Evolutionary conservation across 768 basidiomycete species (phyloP), one percentile per base, ranked within the genome.

Genomic region (Leucosporidium yakuticum): DNA sequence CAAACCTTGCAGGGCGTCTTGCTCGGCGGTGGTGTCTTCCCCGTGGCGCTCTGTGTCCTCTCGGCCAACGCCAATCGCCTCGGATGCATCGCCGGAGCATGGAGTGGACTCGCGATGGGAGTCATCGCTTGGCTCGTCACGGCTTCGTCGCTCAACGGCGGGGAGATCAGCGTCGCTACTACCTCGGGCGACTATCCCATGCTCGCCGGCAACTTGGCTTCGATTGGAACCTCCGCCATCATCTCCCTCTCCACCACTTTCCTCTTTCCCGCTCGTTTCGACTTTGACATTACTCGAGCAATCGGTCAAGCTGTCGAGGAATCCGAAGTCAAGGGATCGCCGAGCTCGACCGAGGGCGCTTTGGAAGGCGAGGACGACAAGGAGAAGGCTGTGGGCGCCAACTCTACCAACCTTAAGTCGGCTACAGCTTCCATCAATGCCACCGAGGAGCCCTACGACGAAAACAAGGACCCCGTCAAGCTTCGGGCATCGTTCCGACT

Each of bases 181-280:
- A 67, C 65, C 2, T 48, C 49, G 9, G 23, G 80, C 25, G 83
- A 85, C 77, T 81, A 81, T 64, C 48, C 64, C 4, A 94, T 96
- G 90, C 82, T 97, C 21, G 87, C 90, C 0, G 94, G 94, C 4
- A 93, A 93, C 79, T 80, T 95, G n/a, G 87, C 87, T 3, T 87
- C 90, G 4, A 90, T 94, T 70, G 88, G 85, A 31, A 81, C 89
- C 19, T 90, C 91, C 14, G 90, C 84, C 4, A 86, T 96, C 62
- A 81, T 96, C 69, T 83, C 91, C 4, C 81, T 85, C 27, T 81
- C 79, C 8, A 79, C 83, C 47, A 91, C 91, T 0, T 77, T 85
- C 57, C 80, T 92, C 25, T 86, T 84, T 83, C 90, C 91, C 0
- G 91, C 88, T 48, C 77, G 90, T 76, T 96, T 87, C 73, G 85